A percentile compares a stretch with the other conserved stretches of the same genome.
These are phyloP conservation scores for Flaveria bidentis DNA, from an alignment of 129 eudicot genomes.

Conservation along the genomic window DNA sequence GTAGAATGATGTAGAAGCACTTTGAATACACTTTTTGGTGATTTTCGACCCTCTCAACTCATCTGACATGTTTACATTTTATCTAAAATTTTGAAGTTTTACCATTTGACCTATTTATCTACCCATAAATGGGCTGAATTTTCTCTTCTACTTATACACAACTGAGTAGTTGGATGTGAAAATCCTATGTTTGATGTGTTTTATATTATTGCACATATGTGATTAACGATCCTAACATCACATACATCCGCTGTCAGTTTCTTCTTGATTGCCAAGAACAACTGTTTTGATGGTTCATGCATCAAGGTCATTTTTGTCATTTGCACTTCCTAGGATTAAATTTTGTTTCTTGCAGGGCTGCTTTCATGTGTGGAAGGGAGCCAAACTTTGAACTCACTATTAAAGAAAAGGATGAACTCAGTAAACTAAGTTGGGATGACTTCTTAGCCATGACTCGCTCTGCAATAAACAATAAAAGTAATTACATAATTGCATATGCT, in stretches of 20 bases:
- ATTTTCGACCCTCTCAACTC: background rate
- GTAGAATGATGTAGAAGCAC: background rate
- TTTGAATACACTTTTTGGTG: background rate
- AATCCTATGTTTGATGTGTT: conserved; percentile 4
- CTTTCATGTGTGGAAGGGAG: conserved; percentile 95
- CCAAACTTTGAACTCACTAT: conserved; percentile 82
- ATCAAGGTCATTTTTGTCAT: background rate
- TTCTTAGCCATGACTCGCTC: conserved; percentile 73
- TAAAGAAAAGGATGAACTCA: conserved; percentile 72
- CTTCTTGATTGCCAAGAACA: conserved; percentile 18
- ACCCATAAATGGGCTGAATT: background rate
- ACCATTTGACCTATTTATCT: background rate
- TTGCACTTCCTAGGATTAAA: background rate
- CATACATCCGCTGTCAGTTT: background rate
- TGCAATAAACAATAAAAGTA: conserved; percentile 81
- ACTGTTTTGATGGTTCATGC: background rate
- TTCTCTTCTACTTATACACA: background rate
- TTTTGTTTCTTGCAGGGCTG: conserved; percentile 65
- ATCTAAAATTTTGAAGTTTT: background rate
- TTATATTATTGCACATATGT: background rate
- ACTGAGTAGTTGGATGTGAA: background rate
- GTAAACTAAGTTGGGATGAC: conserved; percentile 85
- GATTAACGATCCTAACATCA: background rate
- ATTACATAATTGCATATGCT: conserved; percentile 28
- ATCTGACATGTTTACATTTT: background rate